Percentiles rank a stretch among this genome's conserved stretches.
phyloP scores from a whole-genome alignment of 192 early-diverging fungal genomes.

The Backusella australiensis region DNA sequence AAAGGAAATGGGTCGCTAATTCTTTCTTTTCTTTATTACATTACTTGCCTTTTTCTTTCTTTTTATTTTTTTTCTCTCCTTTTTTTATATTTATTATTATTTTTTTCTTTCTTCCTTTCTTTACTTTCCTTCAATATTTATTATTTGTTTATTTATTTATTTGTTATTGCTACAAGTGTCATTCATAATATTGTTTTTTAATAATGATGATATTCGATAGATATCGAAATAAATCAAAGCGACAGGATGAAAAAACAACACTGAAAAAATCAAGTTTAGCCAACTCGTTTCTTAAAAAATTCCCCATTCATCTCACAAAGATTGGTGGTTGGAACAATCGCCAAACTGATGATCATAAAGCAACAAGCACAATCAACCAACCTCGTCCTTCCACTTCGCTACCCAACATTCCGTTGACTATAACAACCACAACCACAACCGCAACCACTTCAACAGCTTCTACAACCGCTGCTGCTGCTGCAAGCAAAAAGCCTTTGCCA shows the following conservation, averaged over 20 bases:
- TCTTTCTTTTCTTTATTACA: conserved; percentile 6
- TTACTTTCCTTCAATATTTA: neutral
- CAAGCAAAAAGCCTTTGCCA: conserved; percentile 14
- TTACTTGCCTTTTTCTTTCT: neutral
- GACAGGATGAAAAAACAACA: conserved; percentile 7
- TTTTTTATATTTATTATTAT: neutral
- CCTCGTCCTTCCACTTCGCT: conserved; percentile 5
- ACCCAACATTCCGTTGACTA: conserved; percentile 12
- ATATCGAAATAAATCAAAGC: conserved; percentile 14
- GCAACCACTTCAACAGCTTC: conserved; percentile 13
- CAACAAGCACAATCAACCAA: neutral
- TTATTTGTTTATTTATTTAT: neutral
- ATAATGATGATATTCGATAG: conserved; percentile 13
- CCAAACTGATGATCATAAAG: conserved; percentile 9
- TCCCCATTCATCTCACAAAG: conserved; percentile 15
- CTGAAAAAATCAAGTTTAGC: conserved; percentile 11
- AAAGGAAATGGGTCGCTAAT: neutral
- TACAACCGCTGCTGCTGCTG: neutral
- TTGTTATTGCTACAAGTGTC: neutral
- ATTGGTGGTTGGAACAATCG: conserved; percentile 10
- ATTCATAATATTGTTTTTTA: neutral
- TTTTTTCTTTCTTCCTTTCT: neutral
- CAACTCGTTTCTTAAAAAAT: neutral
- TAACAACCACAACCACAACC: conserved; percentile 19
- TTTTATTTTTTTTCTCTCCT: neutral